Conservation (phyloP, 1,284 basidiomycete species). For the Cystobasidium sp. region DNA sequence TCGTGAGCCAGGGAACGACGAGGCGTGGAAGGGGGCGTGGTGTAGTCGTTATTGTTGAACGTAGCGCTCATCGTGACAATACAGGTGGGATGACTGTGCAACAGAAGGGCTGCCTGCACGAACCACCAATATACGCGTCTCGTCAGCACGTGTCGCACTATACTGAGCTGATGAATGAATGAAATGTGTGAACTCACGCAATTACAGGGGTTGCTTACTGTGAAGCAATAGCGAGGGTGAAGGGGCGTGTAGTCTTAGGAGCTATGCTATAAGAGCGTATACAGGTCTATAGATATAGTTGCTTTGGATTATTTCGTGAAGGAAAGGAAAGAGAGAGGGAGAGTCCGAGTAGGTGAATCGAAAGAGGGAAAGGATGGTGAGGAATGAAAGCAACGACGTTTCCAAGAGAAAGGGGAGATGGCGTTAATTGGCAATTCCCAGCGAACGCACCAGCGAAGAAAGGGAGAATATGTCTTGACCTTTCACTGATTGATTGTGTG, state of each 20-base stretch:
- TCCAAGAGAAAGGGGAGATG: neutral
- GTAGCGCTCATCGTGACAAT: constrained; percentile 2
- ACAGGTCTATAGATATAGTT: too few species aligned
- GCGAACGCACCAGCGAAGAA: too few species aligned
- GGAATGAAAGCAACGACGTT: neutral
- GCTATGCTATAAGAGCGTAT: too few species aligned
- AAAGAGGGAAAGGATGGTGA: neutral
- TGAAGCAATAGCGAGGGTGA: neutral
- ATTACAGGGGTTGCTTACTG: neutral
- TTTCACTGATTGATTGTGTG: too few species aligned
- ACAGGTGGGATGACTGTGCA: neutral
- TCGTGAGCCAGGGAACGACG: neutral
- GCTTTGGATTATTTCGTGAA: neutral
- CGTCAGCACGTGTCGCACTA: constrained; percentile 6
- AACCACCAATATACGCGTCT: too few species aligned
- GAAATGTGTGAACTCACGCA: neutral
- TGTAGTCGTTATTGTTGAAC: neutral
- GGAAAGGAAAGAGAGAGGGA: constrained; percentile 5
- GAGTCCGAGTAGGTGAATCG: neutral
- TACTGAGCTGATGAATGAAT: neutral
- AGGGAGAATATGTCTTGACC: too few species aligned
- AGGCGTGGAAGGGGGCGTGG: constrained; percentile 11
- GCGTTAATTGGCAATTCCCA: too few species aligned
- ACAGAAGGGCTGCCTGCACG: too few species aligned
- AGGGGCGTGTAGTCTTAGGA: too few species aligned